Conservation (phyloP, 495 filamentous ascomycete genomes). For the Lasiosphaeria miniovina region DNA sequence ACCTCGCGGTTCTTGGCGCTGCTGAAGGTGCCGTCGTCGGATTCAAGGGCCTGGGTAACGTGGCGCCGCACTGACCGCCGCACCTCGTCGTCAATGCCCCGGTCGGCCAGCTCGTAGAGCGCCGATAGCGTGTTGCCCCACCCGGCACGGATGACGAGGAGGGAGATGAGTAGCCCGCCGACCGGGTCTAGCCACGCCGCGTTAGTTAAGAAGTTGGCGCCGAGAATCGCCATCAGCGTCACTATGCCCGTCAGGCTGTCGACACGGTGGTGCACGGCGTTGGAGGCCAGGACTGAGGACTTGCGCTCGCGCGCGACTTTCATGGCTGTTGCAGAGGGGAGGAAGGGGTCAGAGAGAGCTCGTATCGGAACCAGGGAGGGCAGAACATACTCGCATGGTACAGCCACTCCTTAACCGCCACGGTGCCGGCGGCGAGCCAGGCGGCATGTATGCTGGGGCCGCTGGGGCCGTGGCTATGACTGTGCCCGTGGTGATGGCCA, state of each 20-base stretch:
- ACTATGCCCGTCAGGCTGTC: constrained; percentile 94
- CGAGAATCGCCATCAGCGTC: constrained; percentile 80
- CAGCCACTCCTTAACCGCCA: constrained; percentile 91
- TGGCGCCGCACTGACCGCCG: constrained; percentile 64
- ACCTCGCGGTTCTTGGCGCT: constrained; percentile 38
- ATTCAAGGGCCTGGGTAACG: constrained; percentile 55
- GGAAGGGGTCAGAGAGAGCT: neutral
- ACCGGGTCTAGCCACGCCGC: constrained; percentile 94
- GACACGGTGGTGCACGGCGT: constrained; percentile 93
- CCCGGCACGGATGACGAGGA: constrained; percentile 90
- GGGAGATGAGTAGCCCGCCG: constrained; percentile 83
- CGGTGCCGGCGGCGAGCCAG: constrained; percentile 91
- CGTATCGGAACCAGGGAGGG: neutral
- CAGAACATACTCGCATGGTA: constrained; percentile 83
- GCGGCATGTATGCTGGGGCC: constrained; percentile 87
- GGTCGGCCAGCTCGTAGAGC: constrained; percentile 83
- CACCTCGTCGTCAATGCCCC: constrained; percentile 80
- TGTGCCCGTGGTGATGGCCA: constrained; percentile 57
- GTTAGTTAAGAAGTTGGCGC: constrained; percentile 79
- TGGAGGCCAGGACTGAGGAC: constrained; percentile 93
- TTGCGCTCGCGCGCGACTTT: constrained; percentile 94
- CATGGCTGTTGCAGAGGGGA: constrained; percentile 60
- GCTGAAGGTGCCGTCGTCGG: constrained; percentile 26
- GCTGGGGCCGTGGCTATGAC: constrained; percentile 60
- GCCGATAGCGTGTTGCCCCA: constrained; percentile 79